A percentile compares a stretch with the other conserved stretches of the same genome.
Conservation (phyloP, 1,284 basidiomycete genomes). For the Stereum hirsutum region DNA sequence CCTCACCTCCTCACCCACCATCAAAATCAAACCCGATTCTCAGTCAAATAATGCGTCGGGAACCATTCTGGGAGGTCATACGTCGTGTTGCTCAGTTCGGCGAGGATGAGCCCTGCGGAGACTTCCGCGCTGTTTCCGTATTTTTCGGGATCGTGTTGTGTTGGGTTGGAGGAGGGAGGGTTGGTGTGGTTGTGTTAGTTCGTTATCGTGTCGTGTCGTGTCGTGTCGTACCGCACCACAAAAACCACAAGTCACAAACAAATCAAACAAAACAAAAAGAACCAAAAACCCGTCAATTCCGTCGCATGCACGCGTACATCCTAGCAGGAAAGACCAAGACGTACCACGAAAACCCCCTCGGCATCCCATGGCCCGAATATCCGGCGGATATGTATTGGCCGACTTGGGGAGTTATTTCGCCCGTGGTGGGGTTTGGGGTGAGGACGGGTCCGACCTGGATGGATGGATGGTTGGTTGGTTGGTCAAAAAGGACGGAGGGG, state of each 20-base stretch:
- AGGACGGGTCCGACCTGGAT: slow-evolving; percentile 66
- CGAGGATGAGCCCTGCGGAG: slow-evolving; percentile 53
- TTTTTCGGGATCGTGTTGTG: too few species aligned
- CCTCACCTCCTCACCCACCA: background rate
- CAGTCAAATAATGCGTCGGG: slow-evolving; percentile 52
- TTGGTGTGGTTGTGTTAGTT: too few species aligned
- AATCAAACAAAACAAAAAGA: too few species aligned
- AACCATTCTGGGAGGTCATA: slow-evolving; percentile 57
- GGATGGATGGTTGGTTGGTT: too few species aligned
- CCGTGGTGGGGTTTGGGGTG: slow-evolving; percentile 15
- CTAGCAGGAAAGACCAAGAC: too few species aligned
- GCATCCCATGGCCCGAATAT: slow-evolving; percentile 77
- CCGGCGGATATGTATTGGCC: slow-evolving; percentile 74
- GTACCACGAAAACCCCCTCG: slow-evolving; percentile 65
- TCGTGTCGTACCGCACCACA: slow-evolving; percentile 1
- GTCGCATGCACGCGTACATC: too few species aligned
- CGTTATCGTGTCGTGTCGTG: too few species aligned
- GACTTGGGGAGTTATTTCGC: slow-evolving; percentile 18
- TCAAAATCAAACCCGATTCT: too few species aligned
- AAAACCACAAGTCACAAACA: background rate
- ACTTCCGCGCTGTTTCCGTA: slow-evolving; percentile 45
- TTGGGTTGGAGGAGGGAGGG: too few species aligned
- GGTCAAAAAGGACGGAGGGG: too few species aligned
- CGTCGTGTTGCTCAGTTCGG: slow-evolving; percentile 33
- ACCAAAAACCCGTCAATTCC: too few species aligned